Base-by-base conservation (phyloP, 768 basidiomycete genomes). In the Suillus plorans region DNA sequence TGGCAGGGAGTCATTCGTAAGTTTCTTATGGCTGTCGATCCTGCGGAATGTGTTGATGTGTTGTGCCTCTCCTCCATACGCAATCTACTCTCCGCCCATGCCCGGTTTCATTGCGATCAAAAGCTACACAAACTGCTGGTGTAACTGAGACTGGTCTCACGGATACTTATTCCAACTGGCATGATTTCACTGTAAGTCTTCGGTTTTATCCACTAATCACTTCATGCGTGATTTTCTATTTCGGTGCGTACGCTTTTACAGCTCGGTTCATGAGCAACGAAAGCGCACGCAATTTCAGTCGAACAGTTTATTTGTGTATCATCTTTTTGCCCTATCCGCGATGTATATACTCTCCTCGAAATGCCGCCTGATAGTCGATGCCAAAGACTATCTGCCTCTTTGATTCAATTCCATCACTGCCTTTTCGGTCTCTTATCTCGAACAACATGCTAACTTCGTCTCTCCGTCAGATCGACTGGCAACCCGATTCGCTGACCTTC, bases 1-100 rank as follows among this genome's bases (percentile, higher is more conserved):
- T 93, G 90, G 90, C 85, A 90, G 72, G 89, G 89, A 36, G 62
- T 81, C 61, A 84, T 91, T 62, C 86, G 88, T 89, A 71, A 69
- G 89, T 80, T 44, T 66, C 28, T 20, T 36, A 18, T 50, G 7
- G 20, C 6, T 31, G 3, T 22, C n/a, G 7, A 12, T 18, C 25
- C 49, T 61, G 58, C 39, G 5, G 22, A 22, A 58, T 25, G 18
- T 20, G 16, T 61, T 62, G 62, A 58, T 47, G 60, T 61, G 1
- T 8, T 50, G 14, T 37, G 16, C 52, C 25, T 44, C 22, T 41
- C 31, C 49, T 56, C 22, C 25, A 31, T 53, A 39, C 44, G 31
- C 5, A 41, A 55, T 18, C 47, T 36, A 36, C 37, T 18, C 52
- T 34, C n/a, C 36, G 22, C 14, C 37, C 37, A 16, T 37, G 9